Conservation (phyloP, 116 monocot species). For the Papilionanthe hybrid region DNA sequence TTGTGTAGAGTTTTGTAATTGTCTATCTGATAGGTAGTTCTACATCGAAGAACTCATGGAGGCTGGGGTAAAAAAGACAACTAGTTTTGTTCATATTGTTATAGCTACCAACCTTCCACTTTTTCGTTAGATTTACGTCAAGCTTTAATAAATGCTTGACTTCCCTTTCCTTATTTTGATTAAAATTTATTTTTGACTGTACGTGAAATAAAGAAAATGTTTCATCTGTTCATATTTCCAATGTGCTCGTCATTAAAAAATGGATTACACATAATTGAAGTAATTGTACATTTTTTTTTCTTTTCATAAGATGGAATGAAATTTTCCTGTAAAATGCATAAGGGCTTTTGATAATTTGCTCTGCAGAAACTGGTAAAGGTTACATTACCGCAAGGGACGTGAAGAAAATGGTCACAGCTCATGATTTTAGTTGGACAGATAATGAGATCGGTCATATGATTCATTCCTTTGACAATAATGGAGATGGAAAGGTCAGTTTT, state of each 20-base stretch:
- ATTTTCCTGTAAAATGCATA: too few species aligned
- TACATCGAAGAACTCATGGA: background rate
- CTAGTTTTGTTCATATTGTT: background rate
- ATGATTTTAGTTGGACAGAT: slow-evolving; percentile 72
- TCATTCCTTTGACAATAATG: slow-evolving; percentile 41
- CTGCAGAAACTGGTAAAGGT: slow-evolving; percentile 72
- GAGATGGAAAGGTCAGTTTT: slow-evolving; percentile 48
- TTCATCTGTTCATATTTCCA: background rate
- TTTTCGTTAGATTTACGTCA: too few species aligned
- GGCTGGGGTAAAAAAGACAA: background rate
- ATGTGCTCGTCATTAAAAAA: background rate
- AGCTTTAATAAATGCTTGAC: background rate
- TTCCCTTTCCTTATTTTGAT: background rate
- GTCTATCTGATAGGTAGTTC: background rate
- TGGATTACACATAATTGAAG: background rate
- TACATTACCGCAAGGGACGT: slow-evolving; percentile 54
- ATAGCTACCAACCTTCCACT: too few species aligned
- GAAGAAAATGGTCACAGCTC: slow-evolving; percentile 48
- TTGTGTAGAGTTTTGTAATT: background rate
- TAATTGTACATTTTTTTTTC: background rate
- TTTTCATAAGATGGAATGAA: background rate
- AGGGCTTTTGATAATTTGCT: background rate
- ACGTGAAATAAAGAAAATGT: background rate
- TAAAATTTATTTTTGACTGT: background rate
- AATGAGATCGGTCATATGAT: slow-evolving; percentile 43